Evolutionary conservation across 148 eudicot species (phyloP).

Genomic region (Agrostemma githago): DNA sequence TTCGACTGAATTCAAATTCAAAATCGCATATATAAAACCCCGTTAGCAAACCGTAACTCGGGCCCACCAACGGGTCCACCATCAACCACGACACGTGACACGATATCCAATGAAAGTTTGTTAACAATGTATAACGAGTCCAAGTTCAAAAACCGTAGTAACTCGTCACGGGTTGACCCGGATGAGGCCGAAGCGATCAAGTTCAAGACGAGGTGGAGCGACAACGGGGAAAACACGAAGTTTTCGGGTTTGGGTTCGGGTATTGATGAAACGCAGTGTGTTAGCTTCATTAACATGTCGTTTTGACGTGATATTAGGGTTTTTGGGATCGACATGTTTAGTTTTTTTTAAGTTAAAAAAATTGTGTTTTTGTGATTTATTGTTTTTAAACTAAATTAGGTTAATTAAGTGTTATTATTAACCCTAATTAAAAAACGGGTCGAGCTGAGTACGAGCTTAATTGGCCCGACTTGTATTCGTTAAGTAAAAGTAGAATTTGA

Average conservation of each 20-base stretch:
- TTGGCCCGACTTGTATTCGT: too few species aligned
- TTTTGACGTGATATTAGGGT: slow-evolving; percentile 46
- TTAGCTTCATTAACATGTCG: slow-evolving; percentile 37
- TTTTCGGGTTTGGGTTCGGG: slow-evolving; percentile 31
- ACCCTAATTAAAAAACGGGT: too few species aligned
- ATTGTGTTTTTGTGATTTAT: too few species aligned
- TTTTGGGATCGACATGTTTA: too few species aligned
- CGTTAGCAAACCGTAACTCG: slow-evolving; percentile 47
- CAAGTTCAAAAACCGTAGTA: slow-evolving; percentile 21
- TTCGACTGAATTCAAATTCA: too few species aligned
- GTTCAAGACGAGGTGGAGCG: slow-evolving; percentile 51
- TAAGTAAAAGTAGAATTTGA: too few species aligned
- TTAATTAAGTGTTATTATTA: too few species aligned
- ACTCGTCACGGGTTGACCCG: slow-evolving; percentile 49
- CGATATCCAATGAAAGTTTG: slow-evolving; percentile 50
- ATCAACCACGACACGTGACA: slow-evolving; percentile 40
- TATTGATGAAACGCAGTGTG: slow-evolving; percentile 26
- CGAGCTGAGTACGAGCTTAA: too few species aligned
- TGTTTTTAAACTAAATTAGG: too few species aligned
- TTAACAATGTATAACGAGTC: slow-evolving; percentile 33
- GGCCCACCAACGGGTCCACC: slow-evolving; percentile 52
- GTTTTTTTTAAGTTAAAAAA: too few species aligned
- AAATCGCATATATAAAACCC: slow-evolving; percentile 16
- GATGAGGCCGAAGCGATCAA: slow-evolving; percentile 59
- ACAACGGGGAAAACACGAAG: slow-evolving; percentile 63